These are phyloP conservation scores for Arthroderma uncinatum DNA, from an alignment of 2,329 filamentous ascomycete genomes.

Conservation along the genomic window DNA sequence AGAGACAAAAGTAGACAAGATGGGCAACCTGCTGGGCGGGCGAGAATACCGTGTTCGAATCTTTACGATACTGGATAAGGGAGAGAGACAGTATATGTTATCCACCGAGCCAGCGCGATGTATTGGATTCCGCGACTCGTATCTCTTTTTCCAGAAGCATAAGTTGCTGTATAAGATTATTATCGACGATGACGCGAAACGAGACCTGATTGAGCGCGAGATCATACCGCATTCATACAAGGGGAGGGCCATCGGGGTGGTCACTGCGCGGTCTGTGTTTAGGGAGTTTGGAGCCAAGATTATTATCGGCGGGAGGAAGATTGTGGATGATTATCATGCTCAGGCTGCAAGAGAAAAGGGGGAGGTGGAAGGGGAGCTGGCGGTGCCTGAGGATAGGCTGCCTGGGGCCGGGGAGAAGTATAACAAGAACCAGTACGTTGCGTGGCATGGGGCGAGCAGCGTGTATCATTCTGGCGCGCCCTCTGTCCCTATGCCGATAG, in stretches of 20 bases:
- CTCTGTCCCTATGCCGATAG: slow-evolving; percentile 60
- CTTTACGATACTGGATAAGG: slow-evolving; percentile 78
- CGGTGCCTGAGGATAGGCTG: slow-evolving; percentile 75
- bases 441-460: slow-evolving; percentile 92
- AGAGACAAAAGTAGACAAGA: slow-evolving; percentile 85
- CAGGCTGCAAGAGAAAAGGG: slow-evolving; percentile 63
- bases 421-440: slow-evolving; percentile 97
- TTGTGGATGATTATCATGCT: slow-evolving; percentile 84
- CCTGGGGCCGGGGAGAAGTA: slow-evolving; percentile 71
- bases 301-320: slow-evolving; percentile 74
- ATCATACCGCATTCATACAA: slow-evolving; percentile 98
- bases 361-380: slow-evolving; percentile 75
- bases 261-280: slow-evolving; percentile 92
- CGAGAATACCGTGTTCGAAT: slow-evolving; percentile 92
- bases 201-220: slow-evolving; percentile 86
- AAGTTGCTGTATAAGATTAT: slow-evolving; percentile 96
- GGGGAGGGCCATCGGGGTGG: slow-evolving; percentile 89
- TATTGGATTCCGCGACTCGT: slow-evolving; percentile 94
- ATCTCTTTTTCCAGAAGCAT: slow-evolving; percentile 98
- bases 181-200: slow-evolving; percentile 93
- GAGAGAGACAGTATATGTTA: slow-evolving; percentile 87
- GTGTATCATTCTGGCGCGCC: slow-evolving; percentile 82
- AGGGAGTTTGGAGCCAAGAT: slow-evolving; percentile 92
- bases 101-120: slow-evolving; percentile 95
- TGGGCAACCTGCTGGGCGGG: slow-evolving; percentile 68